Percentiles rank a stretch among this genome's conserved stretches.
These are phyloP conservation scores for Cyclotella cryptica DNA, from an alignment of 108 stramenopile genomes.

Conservation along the genomic window DNA sequence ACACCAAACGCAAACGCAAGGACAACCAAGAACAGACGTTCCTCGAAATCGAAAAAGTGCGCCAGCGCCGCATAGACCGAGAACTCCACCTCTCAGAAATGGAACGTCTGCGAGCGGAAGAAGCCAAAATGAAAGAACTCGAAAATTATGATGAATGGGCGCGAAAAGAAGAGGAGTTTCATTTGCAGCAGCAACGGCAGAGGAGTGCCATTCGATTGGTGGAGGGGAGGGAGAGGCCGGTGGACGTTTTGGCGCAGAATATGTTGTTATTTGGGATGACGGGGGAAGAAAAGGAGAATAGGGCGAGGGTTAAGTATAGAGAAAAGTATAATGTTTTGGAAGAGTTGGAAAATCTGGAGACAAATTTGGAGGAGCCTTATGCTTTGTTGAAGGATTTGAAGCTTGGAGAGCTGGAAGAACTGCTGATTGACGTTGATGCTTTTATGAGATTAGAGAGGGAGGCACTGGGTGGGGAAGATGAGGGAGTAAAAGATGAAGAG, in stretches of 20 bases:
- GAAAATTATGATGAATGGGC: conserved; percentile 98
- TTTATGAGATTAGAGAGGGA: conserved; percentile 83
- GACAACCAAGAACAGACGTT: conserved; percentile 76
- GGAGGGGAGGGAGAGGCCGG: conserved; percentile 93
- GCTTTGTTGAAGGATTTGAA: conserved; percentile 79
- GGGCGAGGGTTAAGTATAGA: conserved; percentile 85
- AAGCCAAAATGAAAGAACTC: conserved; percentile 91
- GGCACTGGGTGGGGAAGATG: conserved; percentile 42
- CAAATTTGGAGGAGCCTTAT: conserved; percentile 84
- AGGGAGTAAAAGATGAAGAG: conserved; percentile 20
- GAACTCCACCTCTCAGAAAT: conserved; percentile 92
- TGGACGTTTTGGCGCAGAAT: conserved; percentile 97
- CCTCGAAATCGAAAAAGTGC: conserved; percentile 95
- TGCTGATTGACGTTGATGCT: conserved; percentile 83
- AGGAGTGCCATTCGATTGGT: conserved; percentile 93
- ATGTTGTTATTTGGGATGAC: conserved; percentile 90
- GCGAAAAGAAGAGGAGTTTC: conserved; percentile 97
- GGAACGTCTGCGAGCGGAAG: conserved; percentile 94
- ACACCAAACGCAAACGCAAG: conserved; percentile 15
- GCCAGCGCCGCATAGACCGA: conserved; percentile 89
- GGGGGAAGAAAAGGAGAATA: conserved; percentile 74
- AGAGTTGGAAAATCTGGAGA: conserved; percentile 80
- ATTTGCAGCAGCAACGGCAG: conserved; percentile 91
- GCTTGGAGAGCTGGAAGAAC: conserved; percentile 82
- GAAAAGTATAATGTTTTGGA: conserved; percentile 89